A percentile compares a stretch with the other conserved stretches of the same genome.
Evolutionary conservation across 2,329 filamentous ascomycete genomes (phyloP).

Genomic region (Cryphonectria carpinicola): DNA sequence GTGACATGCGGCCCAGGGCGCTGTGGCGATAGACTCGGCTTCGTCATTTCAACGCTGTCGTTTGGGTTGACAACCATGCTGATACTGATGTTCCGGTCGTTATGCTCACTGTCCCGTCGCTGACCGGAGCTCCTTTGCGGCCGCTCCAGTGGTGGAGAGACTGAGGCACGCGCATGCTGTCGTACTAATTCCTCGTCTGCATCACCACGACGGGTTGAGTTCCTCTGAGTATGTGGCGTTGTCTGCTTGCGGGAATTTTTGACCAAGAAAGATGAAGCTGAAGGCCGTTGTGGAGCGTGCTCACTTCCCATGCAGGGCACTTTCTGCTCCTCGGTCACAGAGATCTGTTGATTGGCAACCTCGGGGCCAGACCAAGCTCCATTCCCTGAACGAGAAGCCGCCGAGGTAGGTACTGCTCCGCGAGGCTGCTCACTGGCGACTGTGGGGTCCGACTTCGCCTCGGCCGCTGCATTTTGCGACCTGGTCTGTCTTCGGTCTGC

Average conservation of each 20-base stretch:
- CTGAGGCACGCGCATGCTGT: background rate
- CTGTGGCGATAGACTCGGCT: background rate
- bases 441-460: background rate
- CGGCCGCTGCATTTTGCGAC: constrained; percentile 7
- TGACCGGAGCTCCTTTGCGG: constrained; percentile 3
- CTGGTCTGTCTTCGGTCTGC: constrained; percentile 5
- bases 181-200: background rate
- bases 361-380: background rate
- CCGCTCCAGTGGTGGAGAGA: constrained; percentile 7
- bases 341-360: background rate
- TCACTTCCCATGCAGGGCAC: background rate
- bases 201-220: background rate
- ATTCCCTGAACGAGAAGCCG: background rate
- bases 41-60: constrained; percentile 18
- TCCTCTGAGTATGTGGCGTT: constrained; percentile 6
- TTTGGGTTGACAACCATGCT: constrained; percentile 26
- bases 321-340: background rate
- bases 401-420: background rate
- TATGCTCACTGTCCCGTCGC: background rate
- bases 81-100: constrained; percentile 3
- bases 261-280: background rate
- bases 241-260: constrained; percentile 10
- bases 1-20: background rate
- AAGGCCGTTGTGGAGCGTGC: background rate
- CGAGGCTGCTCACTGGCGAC: background rate